Evolutionary conservation across 441 rosid species (phyloP).

Genomic region (Croton laevigatus): DNA sequence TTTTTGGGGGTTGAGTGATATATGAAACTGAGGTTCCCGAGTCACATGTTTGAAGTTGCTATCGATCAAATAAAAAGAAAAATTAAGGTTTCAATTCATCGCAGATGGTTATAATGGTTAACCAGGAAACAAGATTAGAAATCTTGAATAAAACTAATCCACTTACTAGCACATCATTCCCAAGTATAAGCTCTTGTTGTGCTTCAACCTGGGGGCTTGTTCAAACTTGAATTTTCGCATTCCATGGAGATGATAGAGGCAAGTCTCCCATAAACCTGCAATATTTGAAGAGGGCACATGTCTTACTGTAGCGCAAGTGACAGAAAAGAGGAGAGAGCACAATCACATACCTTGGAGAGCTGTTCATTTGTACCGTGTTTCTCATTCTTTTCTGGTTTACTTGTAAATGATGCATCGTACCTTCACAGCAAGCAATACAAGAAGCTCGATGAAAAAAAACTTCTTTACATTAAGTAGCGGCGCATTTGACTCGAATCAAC

Average conservation of each 20-base stretch:
- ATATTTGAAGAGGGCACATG: not conserved
- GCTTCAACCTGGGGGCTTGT: conserved; percentile 32
- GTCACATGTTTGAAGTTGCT: not conserved
- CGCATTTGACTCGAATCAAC: not conserved
- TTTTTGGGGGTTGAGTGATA: not conserved
- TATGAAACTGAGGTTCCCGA: not conserved
- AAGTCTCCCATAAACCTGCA: conserved; percentile 80
- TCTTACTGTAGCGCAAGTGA: too few relatives aligned
- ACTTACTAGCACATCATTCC: not conserved
- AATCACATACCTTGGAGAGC: conserved; percentile 55
- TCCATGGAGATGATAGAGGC: conserved; percentile 75
- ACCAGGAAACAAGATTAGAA: not conserved
- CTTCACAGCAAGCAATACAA: conserved; percentile 29
- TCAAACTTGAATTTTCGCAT: conserved; percentile 62
- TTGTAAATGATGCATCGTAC: conserved; percentile 52
- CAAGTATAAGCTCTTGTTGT: not conserved
- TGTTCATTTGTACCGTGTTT: conserved; percentile 39
- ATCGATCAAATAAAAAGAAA: not conserved
- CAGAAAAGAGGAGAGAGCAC: not conserved
- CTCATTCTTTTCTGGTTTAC: conserved; percentile 31
- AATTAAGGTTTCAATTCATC: not conserved
- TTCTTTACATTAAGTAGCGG: not conserved
- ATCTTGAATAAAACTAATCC: not conserved
- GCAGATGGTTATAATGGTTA: not conserved
- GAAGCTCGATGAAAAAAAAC: not conserved